Evolutionary conservation across 768 basidiomycete species (phyloP).

Genomic region (Suillus americanus): DNA sequence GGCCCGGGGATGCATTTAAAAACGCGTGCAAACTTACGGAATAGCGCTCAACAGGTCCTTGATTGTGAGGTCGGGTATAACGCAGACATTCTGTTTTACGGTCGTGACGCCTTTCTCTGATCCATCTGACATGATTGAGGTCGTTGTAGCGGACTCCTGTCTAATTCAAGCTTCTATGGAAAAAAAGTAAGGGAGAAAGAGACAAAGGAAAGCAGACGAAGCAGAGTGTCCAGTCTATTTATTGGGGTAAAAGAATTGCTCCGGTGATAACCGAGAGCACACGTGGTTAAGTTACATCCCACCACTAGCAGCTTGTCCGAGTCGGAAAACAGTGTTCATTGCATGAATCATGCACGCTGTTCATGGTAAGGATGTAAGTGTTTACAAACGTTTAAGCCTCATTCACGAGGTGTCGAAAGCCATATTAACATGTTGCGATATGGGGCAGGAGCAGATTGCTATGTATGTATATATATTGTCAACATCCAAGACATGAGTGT

Average conservation of each 20-base stretch:
- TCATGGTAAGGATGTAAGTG: not conserved
- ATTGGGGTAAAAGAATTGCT: slow-evolving; percentile 24
- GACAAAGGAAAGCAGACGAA: slow-evolving; percentile 6
- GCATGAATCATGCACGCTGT: not conserved
- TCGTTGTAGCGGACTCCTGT: slow-evolving; percentile 10
- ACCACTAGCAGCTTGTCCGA: not conserved
- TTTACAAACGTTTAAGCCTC: not conserved
- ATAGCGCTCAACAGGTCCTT: slow-evolving; percentile 85
- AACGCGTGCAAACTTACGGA: slow-evolving; percentile 53
- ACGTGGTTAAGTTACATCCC: slow-evolving; percentile 19
- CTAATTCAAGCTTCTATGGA: slow-evolving; percentile 9
- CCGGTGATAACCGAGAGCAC: slow-evolving; percentile 26
- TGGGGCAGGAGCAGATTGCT: not conserved
- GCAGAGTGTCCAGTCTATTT: slow-evolving; percentile 14
- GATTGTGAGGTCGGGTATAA: slow-evolving; percentile 82
- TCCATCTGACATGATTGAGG: slow-evolving; percentile 20
- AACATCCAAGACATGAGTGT: not conserved
- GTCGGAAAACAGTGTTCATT: not conserved
- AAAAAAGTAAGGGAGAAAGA: slow-evolving; percentile 2
- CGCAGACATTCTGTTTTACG: slow-evolving; percentile 56
- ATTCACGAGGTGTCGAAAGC: not conserved
- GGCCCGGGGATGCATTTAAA: slow-evolving; percentile 1
- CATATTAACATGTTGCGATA: not conserved
- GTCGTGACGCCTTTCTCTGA: slow-evolving; percentile 23
- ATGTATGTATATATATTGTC: not conserved